phyloP scores from a whole-genome alignment of 1,284 basidiomycete genomes.

The Golubevia pallescens region DNA sequence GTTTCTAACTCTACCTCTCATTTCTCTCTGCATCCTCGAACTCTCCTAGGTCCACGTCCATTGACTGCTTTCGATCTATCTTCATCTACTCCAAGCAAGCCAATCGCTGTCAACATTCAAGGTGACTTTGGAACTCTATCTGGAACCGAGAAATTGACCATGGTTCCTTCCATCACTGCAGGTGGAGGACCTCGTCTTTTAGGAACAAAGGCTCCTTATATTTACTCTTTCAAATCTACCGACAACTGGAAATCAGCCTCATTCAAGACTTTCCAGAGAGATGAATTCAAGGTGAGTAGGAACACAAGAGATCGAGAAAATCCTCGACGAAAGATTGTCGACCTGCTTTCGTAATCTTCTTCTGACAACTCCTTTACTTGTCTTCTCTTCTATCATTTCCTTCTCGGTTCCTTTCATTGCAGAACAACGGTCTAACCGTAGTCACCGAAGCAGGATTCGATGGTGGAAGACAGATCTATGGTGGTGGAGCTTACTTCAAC shows the following conservation, averaged over 20 bases:
- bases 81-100: constrained; percentile 16
- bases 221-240: constrained; percentile 37
- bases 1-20: not conserved
- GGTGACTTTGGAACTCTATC: constrained; percentile 38
- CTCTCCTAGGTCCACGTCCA: constrained; percentile 25
- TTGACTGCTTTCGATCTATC: constrained; percentile 46
- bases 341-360: not conserved
- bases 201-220: constrained; percentile 48
- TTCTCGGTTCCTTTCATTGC: not conserved
- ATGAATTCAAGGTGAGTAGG: constrained; percentile 24
- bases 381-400: too few species aligned
- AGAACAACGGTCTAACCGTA: constrained; percentile 41
- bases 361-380: not conserved
- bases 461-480: constrained; percentile 45
- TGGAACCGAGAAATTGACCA: constrained; percentile 50
- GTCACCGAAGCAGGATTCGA: constrained; percentile 42
- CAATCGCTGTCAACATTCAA: constrained; percentile 29
- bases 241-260: constrained; percentile 43
- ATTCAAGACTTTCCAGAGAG: constrained; percentile 24
- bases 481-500: constrained; percentile 53
- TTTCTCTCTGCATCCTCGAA: not conserved
- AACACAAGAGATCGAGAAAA: not conserved
- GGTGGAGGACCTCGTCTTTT: constrained; percentile 24
- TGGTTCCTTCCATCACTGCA: constrained; percentile 18
- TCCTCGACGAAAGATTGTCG: not conserved